Evolutionary conservation across 768 basidiomycete species (phyloP).

Genomic region (Hericium rajendrae): DNA sequence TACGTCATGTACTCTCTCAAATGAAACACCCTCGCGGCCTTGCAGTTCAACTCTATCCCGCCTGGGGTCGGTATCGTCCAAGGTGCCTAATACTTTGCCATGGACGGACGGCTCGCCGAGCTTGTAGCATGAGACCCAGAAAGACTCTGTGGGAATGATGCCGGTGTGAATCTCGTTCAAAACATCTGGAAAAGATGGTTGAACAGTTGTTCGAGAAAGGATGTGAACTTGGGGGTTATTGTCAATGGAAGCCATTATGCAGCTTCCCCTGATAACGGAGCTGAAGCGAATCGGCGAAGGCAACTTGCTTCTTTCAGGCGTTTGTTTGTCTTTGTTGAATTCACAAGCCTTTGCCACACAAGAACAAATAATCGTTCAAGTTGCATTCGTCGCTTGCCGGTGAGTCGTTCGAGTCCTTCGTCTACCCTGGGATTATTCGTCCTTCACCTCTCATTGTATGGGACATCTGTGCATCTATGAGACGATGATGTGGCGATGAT

Average conservation of each 20-base stretch:
- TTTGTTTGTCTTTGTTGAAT: not conserved
- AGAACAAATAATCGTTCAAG: not conserved
- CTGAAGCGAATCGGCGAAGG: not conserved
- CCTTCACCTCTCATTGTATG: too few species aligned
- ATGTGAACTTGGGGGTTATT: not conserved
- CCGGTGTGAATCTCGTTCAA: conserved; percentile 12
- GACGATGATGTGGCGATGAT: too few species aligned
- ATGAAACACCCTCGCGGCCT: conserved; percentile 12
- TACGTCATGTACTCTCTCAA: conserved; percentile 7
- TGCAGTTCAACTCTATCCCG: not conserved
- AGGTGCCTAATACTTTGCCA: conserved; percentile 6
- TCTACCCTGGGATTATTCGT: too few species aligned
- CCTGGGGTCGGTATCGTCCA: conserved; percentile 7
- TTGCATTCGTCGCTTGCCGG: too few species aligned
- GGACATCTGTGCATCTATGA: too few species aligned
- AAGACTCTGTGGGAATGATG: conserved; percentile 8
- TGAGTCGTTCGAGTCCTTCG: too few species aligned
- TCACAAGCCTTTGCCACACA: not conserved
- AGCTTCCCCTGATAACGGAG: not conserved
- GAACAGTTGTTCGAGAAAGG: conserved; percentile 11
- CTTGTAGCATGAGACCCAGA: conserved; percentile 15
- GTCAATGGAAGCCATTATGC: not conserved
- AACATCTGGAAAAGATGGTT: conserved; percentile 10
- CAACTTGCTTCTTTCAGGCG: not conserved
- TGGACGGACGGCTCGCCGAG: conserved; percentile 11